Percentiles rank a stretch among this genome's conserved stretches.
These are phyloP conservation scores for Pugionium cornutum DNA, from an alignment of 345 rosid genomes.

Conservation along the genomic window DNA sequence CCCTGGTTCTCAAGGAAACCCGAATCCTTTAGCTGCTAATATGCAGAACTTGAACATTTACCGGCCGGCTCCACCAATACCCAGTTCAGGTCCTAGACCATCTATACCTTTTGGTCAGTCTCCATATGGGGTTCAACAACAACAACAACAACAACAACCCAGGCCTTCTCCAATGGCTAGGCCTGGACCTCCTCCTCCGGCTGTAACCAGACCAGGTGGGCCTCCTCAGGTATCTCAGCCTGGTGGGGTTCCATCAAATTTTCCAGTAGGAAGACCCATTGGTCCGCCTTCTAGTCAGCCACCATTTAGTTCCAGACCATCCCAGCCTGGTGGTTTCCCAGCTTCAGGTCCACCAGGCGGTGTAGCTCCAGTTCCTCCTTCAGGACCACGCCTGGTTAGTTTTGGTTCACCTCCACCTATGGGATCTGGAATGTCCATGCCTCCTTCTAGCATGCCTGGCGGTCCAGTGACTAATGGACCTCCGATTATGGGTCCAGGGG, in stretches of 20 bases:
- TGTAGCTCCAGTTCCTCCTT: slow-evolving; percentile 32
- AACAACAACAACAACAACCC: slow-evolving; percentile 30
- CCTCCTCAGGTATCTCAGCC: slow-evolving; percentile 50
- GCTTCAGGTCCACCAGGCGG: slow-evolving; percentile 29
- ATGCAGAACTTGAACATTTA: slow-evolving; percentile 69
- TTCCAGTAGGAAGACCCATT: slow-evolving; percentile 51
- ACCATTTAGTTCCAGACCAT: slow-evolving; percentile 47
- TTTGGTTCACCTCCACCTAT: slow-evolving; percentile 42
- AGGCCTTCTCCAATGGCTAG: slow-evolving; percentile 62
- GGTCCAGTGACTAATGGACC: slow-evolving; percentile 30
- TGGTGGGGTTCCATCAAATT: slow-evolving; percentile 49
- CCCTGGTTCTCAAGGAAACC: slow-evolving; percentile 51
- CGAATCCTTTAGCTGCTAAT: slow-evolving; percentile 49
- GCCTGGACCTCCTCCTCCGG: slow-evolving; percentile 59
- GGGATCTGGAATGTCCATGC: slow-evolving; percentile 32
- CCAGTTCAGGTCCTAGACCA: slow-evolving; percentile 60
- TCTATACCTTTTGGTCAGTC: slow-evolving; percentile 48
- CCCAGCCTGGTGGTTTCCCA: slow-evolving; percentile 28
- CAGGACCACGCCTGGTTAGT: slow-evolving; percentile 37
- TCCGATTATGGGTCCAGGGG: slow-evolving; percentile 35
- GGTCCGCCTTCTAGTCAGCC: slow-evolving; percentile 55
- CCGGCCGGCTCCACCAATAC: slow-evolving; percentile 46
- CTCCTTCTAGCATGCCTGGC: slow-evolving; percentile 21
- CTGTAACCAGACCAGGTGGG: slow-evolving; percentile 49
- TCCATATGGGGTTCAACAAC: slow-evolving; percentile 39